Percentiles rank a stretch among this genome's conserved stretches.
These are phyloP conservation scores for Amanita rubescens DNA, from an alignment of 768 basidiomycete species.

Conservation along the genomic window DNA sequence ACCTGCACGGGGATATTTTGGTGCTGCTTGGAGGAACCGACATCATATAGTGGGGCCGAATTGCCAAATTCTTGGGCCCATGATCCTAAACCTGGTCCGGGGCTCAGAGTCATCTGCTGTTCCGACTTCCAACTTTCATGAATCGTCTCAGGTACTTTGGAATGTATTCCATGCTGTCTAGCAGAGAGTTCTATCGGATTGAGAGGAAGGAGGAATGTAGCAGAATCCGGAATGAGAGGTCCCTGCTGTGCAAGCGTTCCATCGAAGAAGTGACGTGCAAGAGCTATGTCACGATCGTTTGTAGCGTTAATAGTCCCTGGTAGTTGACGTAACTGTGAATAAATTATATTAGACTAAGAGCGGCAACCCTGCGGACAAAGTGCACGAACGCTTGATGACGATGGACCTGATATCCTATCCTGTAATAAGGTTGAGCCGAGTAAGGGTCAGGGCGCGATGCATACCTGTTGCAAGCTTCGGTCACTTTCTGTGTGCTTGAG, in stretches of 20 bases:
- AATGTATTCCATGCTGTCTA: constrained; percentile 6
- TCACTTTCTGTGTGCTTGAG: constrained; percentile 88
- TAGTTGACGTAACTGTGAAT: constrained; percentile 62
- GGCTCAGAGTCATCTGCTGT: constrained; percentile 34
- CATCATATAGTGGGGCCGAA: not conserved
- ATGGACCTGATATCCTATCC: constrained; percentile 72
- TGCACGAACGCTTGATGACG: constrained; percentile 54
- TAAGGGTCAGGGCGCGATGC: constrained; percentile 13
- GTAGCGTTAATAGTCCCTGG: constrained; percentile 48
- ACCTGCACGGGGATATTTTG: constrained; percentile 24
- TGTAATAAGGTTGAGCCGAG: constrained; percentile 20
- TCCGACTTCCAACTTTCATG: constrained; percentile 49
- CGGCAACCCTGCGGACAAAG: not conserved
- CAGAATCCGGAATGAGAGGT: constrained; percentile 2
- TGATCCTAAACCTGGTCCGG: constrained; percentile 21
- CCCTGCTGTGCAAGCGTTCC: constrained; percentile 22
- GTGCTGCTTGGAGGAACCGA: constrained; percentile 23
- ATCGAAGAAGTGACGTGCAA: constrained; percentile 79
- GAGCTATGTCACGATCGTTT: constrained; percentile 59
- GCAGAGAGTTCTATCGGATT: constrained; percentile 8
- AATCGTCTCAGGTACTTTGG: constrained; percentile 24
- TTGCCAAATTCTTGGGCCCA: constrained; percentile 56
- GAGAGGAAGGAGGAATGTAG: constrained; percentile 15
- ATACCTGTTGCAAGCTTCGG: constrained; percentile 79
- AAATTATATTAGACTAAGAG: not conserved